Evolutionary conservation across 768 basidiomycete genomes (phyloP).

Genomic region (Dictyophora rubrovolvata): DNA sequence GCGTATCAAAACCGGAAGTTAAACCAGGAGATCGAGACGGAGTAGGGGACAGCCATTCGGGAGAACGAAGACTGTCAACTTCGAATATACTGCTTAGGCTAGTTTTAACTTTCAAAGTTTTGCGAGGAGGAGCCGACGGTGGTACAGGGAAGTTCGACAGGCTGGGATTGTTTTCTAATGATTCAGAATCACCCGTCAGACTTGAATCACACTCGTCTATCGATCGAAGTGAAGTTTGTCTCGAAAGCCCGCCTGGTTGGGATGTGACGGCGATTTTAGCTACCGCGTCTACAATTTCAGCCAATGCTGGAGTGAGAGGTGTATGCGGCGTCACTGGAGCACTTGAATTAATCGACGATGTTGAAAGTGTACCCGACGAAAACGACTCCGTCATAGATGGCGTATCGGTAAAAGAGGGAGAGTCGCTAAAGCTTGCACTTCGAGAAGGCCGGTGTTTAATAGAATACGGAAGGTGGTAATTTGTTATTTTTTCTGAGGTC

Average conservation of each 20-base stretch:
- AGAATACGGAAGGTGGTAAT: conserved; percentile 5
- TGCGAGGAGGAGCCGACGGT: not conserved
- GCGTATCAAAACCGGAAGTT: not conserved
- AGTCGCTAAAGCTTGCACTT: conserved; percentile 6
- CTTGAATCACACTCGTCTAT: not conserved
- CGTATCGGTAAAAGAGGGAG: conserved; percentile 4
- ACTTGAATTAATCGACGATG: conserved; percentile 4
- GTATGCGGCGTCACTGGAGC: not conserved
- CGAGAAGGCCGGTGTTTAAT: conserved; percentile 1
- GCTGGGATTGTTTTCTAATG: not conserved
- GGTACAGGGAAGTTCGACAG: conserved; percentile 1
- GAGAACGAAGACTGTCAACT: not conserved
- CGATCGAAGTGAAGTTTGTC: conserved; percentile 5
- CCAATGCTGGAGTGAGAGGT: conserved; percentile 5
- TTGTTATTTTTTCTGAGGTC: not conserved
- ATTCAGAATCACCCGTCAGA: conserved; percentile 1
- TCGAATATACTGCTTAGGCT: conserved; percentile 5
- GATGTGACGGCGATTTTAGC: not conserved
- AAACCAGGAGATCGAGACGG: not conserved
- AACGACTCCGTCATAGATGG: conserved; percentile 1
- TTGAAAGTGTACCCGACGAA: not conserved
- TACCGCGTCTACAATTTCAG: conserved; percentile 8
- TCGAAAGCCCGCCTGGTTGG: not conserved
- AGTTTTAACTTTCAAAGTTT: not conserved
- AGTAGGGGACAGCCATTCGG: not conserved